phyloP scores from a whole-genome alignment of 345 rosid genomes.

The Hibiscus mutabilis region DNA sequence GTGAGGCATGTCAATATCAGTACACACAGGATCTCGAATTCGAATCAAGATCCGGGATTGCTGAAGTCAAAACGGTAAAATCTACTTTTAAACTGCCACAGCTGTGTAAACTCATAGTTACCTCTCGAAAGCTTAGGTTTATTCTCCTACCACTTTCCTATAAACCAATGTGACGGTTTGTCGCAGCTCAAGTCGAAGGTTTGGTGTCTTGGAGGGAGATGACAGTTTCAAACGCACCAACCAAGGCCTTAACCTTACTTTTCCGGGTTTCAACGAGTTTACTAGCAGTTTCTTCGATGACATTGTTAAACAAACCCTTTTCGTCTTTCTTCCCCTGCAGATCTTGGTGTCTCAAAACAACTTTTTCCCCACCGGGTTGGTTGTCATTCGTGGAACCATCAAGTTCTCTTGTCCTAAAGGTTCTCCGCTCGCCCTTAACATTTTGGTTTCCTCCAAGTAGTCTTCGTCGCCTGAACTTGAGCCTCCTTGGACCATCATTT shows the following conservation, averaged over 20 bases:
- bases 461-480: slow-evolving; percentile 59
- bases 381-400: slow-evolving; percentile 22
- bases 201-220: slow-evolving; percentile 70
- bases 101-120: slow-evolving; percentile 12
- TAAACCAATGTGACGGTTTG: background rate
- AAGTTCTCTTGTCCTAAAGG: slow-evolving; percentile 35
- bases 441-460: slow-evolving; percentile 28
- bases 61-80: slow-evolving; percentile 16
- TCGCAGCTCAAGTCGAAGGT: slow-evolving; percentile 22
- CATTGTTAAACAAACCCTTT: slow-evolving; percentile 58
- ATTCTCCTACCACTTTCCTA: slow-evolving; percentile 13
- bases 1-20: slow-evolving; percentile 20
- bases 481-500: slow-evolving; percentile 50
- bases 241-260: slow-evolving; percentile 94
- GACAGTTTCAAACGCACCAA: slow-evolving; percentile 91
- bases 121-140: slow-evolving; percentile 21
- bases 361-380: slow-evolving; percentile 33
- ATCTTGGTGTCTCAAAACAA: slow-evolving; percentile 68
- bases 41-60: slow-evolving; percentile 8
- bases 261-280: slow-evolving; percentile 73
- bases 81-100: slow-evolving; percentile 4
- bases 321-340: slow-evolving; percentile 48
- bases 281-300: slow-evolving; percentile 92
- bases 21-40: background rate
- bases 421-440: slow-evolving; percentile 31